phyloP scores from a whole-genome alignment of 257 asterid species.

The Scutellaria baicalensis region DNA sequence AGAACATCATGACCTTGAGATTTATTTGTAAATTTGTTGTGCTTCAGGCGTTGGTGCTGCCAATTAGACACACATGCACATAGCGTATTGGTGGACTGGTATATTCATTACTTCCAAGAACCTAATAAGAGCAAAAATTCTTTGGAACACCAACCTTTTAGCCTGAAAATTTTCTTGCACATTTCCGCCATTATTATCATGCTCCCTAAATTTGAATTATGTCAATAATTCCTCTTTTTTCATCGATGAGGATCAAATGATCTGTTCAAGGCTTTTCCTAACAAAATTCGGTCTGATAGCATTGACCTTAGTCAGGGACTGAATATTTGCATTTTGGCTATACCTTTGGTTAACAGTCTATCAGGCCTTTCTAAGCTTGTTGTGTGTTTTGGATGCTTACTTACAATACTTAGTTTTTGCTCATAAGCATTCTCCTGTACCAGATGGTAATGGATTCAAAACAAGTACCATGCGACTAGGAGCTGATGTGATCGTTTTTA shows the following conservation, averaged over 20 bases:
- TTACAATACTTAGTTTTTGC: neutral
- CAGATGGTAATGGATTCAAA: slow-evolving; percentile 98
- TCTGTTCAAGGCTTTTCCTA: neutral
- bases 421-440: slow-evolving; percentile 7
- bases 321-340: neutral
- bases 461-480: slow-evolving; percentile 97
- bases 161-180: neutral
- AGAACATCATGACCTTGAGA: neutral
- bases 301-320: slow-evolving; percentile 1
- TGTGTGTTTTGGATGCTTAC: slow-evolving; percentile 9
- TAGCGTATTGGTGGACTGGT: too few species aligned
- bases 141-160: slow-evolving; percentile 3
- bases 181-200: neutral
- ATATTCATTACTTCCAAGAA: neutral
- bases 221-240: neutral
- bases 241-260: neutral
- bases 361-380: neutral
- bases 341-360: neutral
- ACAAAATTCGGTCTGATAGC: neutral
- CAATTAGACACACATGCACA: neutral
- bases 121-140: neutral
- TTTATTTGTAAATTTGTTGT: neutral
- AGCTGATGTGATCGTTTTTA: slow-evolving; percentile 84
- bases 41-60: neutral
- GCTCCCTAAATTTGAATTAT: slow-evolving; percentile 5